phyloP scores from a whole-genome alignment of 169 alveolate genomes.

The Eimeria falciformis region DNA sequence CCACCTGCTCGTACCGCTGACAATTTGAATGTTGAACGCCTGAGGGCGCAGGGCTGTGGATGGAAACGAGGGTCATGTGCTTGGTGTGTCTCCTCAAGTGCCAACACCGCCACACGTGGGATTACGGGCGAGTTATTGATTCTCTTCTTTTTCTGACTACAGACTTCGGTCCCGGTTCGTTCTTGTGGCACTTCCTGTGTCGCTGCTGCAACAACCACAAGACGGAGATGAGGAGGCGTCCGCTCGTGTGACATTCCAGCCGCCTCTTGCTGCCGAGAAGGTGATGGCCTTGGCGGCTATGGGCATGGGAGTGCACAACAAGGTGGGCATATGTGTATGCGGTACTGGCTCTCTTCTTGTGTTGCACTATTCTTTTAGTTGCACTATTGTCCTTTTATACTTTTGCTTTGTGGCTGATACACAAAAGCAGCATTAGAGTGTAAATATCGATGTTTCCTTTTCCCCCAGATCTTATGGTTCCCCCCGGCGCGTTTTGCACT shows the following conservation, averaged over 20 bases:
- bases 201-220: slow-evolving; percentile 54
- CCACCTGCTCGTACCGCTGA: no score
- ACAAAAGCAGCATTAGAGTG: no score
- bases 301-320: slow-evolving; percentile 77
- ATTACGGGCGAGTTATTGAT: neutral
- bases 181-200: slow-evolving; percentile 62
- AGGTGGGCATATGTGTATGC: slow-evolving; percentile 34
- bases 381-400: no score
- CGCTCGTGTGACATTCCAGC: slow-evolving; percentile 69
- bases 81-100: no score
- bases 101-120: no score
- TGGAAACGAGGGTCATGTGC: neutral
- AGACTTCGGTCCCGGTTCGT: slow-evolving; percentile 67
- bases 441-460: no score
- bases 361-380: neutral
- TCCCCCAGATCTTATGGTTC: no score
- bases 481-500: no score
- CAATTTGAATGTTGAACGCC: no score
- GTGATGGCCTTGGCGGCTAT: slow-evolving; percentile 69
- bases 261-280: slow-evolving; percentile 71
- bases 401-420: neutral
- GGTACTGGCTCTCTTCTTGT: neutral
- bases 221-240: slow-evolving; percentile 55
- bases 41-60: no score
- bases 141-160: neutral